These are phyloP conservation scores for Elsinoe fawcettii DNA, from an alignment of 2,329 filamentous ascomycete species.

Conservation along the genomic window DNA sequence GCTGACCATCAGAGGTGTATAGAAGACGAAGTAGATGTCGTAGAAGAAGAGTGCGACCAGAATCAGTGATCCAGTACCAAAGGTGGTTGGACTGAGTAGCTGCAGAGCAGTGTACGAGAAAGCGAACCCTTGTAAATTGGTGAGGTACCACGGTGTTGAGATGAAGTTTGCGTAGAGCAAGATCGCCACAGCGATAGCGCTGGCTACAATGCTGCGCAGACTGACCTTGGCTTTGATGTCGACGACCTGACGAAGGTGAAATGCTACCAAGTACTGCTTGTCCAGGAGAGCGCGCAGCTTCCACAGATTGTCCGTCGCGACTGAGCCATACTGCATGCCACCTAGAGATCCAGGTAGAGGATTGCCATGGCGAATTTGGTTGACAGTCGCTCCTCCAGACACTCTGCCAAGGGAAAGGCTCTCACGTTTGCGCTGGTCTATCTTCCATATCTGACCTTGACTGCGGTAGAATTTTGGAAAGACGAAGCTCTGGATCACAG, in stretches of 20 bases:
- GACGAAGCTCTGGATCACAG: conserved; percentile 56
- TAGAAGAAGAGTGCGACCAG: conserved; percentile 81
- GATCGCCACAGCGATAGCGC: conserved; percentile 47
- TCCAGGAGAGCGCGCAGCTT: conserved; percentile 39
- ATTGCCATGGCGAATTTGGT: conserved; percentile 28
- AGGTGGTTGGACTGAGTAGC: conserved; percentile 81
- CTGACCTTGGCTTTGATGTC: conserved; percentile 46
- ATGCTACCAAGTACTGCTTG: conserved; percentile 44
- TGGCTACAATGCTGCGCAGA: conserved; percentile 47
- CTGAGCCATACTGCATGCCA: conserved; percentile 37
- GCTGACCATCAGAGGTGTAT: conserved; percentile 77
- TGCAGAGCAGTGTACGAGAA: conserved; percentile 79
- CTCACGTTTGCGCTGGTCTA: conserved; percentile 32
- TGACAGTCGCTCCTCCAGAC: conserved; percentile 14
- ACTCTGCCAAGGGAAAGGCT: conserved; percentile 19
- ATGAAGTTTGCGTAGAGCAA: conserved; percentile 59
- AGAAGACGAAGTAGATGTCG: conserved; percentile 89
- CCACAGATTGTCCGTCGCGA: conserved; percentile 40
- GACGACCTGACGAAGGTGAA: conserved; percentile 36
- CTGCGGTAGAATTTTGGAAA: conserved; percentile 65
- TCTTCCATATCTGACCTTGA: conserved; percentile 44
- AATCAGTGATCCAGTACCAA: conserved; percentile 70
- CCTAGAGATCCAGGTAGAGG: conserved; percentile 48
- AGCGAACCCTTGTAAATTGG: conserved; percentile 78
- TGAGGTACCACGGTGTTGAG: conserved; percentile 60